Conservation (phyloP, 805 yeast genomes). For the Ogataea saltuana region DNA sequence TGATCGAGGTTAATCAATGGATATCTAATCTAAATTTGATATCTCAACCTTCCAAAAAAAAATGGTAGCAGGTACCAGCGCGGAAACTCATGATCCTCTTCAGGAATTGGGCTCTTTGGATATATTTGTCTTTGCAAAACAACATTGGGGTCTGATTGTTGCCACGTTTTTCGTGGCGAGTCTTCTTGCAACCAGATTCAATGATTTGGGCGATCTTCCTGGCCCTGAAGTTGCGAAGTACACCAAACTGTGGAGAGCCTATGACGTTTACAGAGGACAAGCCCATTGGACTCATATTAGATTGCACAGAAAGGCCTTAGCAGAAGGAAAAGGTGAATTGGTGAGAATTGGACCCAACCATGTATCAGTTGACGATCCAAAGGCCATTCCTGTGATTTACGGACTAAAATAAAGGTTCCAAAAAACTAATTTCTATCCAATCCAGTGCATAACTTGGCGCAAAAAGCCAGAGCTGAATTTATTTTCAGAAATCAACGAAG, state of each 20-base stretch:
- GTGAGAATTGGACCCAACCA: constrained; percentile 20
- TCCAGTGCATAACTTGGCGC: constrained; percentile 20
- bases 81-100: constrained; percentile 6
- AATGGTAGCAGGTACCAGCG: constrained; percentile 5
- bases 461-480: constrained; percentile 18
- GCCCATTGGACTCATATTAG: constrained; percentile 17
- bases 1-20: no score
- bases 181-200: constrained; percentile 15
- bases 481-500: constrained; percentile 16
- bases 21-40: no score
- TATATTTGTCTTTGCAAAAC: neutral
- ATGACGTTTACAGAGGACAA: constrained; percentile 15
- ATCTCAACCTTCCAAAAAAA: no score
- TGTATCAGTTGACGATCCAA: constrained; percentile 17
- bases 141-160: constrained; percentile 12
- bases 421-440: constrained; percentile 17
- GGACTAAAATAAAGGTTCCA: constrained; percentile 16
- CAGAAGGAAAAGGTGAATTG: constrained; percentile 13
- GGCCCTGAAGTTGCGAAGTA: constrained; percentile 17
- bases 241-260: constrained; percentile 17
- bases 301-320: constrained; percentile 13
- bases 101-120: constrained; percentile 6
- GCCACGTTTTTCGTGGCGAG: constrained; percentile 9
- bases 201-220: constrained; percentile 13
- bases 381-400: constrained; percentile 18